Percentiles rank a stretch among this genome's conserved stretches.
These are phyloP conservation scores for Lanzia echinophila DNA, from an alignment of 2,329 filamentous ascomycete species.

Conservation along the genomic window DNA sequence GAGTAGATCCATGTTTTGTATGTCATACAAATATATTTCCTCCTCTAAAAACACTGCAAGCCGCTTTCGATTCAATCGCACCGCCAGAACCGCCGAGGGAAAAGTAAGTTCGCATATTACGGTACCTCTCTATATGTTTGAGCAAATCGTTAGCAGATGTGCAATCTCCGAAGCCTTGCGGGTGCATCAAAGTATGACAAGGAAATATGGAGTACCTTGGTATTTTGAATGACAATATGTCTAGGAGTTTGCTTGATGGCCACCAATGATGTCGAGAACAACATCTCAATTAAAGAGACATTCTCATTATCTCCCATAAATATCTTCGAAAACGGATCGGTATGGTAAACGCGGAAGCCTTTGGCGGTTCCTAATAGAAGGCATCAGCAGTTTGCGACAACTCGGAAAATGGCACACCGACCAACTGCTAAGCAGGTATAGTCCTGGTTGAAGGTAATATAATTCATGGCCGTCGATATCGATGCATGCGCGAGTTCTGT, in stretches of 20 bases:
- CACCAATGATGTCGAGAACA: slow-evolving; percentile 95
- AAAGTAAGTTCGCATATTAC: slow-evolving; percentile 99
- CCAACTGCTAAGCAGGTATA: slow-evolving; percentile 94
- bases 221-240: slow-evolving; percentile 93
- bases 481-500: not conserved
- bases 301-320: slow-evolving; percentile 94
- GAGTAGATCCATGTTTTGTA: slow-evolving; percentile 94
- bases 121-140: slow-evolving; percentile 49
- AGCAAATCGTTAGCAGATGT: not conserved
- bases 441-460: slow-evolving; percentile 98
- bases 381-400: not conserved
- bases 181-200: not conserved
- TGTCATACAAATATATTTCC: slow-evolving; percentile 97
- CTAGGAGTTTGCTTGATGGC: slow-evolving; percentile 88
- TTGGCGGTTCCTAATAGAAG: slow-evolving; percentile 67
- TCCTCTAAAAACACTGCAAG: slow-evolving; percentile 91
- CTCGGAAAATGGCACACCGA: slow-evolving; percentile 38
- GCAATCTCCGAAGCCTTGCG: not conserved
- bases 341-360: slow-evolving; percentile 94
- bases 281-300: slow-evolving; percentile 95
- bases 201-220: slow-evolving; percentile 57
- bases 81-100: slow-evolving; percentile 88
- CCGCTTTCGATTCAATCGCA: slow-evolving; percentile 89
- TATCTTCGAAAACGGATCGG: slow-evolving; percentile 90
- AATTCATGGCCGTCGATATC: slow-evolving; percentile 72